Percentiles rank a stretch among this genome's conserved stretches.
phyloP scores from a whole-genome alignment of 768 basidiomycete species.

The Paxillus ammoniavirescens region DNA sequence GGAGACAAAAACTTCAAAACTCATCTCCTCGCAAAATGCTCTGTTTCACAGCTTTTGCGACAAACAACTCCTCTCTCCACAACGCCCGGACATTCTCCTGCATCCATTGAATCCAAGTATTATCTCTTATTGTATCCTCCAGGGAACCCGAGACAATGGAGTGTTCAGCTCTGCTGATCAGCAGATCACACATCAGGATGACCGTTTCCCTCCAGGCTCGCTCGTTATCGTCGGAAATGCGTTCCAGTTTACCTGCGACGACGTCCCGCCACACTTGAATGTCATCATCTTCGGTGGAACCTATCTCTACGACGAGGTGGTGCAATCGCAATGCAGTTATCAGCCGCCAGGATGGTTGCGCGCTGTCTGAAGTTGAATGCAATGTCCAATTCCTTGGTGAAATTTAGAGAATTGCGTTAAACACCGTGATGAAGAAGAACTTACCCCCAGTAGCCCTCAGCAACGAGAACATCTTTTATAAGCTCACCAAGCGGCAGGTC shows the following conservation, averaged over 20 bases:
- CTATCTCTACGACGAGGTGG: constrained; percentile 40
- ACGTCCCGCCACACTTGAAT: constrained; percentile 56
- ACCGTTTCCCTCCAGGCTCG: constrained; percentile 44
- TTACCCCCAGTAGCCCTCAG: constrained; percentile 85
- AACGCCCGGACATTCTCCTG: constrained; percentile 42
- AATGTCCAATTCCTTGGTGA: constrained; percentile 74
- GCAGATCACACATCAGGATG: constrained; percentile 35
- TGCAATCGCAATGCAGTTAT: constrained; percentile 70
- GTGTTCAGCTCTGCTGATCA: constrained; percentile 35
- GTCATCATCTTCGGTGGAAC: constrained; percentile 25
- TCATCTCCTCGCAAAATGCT: constrained; percentile 47
- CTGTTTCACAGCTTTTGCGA: constrained; percentile 46
- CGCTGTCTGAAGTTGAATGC: constrained; percentile 55
- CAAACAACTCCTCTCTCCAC: constrained; percentile 61
- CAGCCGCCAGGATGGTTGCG: constrained; percentile 79
- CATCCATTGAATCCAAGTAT: constrained; percentile 34
- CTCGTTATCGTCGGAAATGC: constrained; percentile 50
- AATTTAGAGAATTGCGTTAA: neutral
- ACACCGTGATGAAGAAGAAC: constrained; percentile 12
- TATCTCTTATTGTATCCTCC: neutral
- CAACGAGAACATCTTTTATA: constrained; percentile 54
- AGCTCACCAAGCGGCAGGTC: constrained; percentile 38
- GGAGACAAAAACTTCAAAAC: constrained; percentile 35
- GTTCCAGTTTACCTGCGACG: constrained; percentile 42
- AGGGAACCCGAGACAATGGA: constrained; percentile 4